phyloP scores from a whole-genome alignment of 352 stramenopile genomes.

The Globisporangium barbulae region DNA sequence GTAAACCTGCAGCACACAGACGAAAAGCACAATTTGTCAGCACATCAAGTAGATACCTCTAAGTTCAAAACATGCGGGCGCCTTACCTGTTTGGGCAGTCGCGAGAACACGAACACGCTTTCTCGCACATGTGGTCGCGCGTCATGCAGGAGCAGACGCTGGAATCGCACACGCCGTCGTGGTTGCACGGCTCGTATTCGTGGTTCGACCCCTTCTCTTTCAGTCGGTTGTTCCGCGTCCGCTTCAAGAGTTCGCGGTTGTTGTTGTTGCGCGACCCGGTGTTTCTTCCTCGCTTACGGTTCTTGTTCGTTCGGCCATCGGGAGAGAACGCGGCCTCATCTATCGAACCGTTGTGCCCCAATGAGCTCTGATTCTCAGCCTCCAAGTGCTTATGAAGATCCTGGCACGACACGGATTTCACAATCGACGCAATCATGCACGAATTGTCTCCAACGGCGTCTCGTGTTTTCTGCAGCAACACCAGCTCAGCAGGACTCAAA shows the following conservation, averaged over 20 bases:
- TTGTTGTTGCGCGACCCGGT: constrained; percentile 30
- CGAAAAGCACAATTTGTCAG: neutral
- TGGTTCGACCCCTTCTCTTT: constrained; percentile 62
- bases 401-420: constrained; percentile 53
- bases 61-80: neutral
- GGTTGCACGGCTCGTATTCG: constrained; percentile 79
- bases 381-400: constrained; percentile 53
- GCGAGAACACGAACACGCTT: constrained; percentile 77
- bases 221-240: constrained; percentile 56
- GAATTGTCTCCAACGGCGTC: constrained; percentile 57
- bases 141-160: constrained; percentile 68
- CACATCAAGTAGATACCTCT: neutral
- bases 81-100: constrained; percentile 68
- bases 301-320: constrained; percentile 34
- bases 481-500: constrained; percentile 38
- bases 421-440: constrained; percentile 59
- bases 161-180: constrained; percentile 59
- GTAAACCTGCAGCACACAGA: constrained; percentile 29
- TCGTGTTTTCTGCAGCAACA: constrained; percentile 55
- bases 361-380: constrained; percentile 30
- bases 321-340: constrained; percentile 31
- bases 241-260: constrained; percentile 61
- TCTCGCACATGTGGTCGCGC: constrained; percentile 77
- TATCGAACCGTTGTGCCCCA: neutral
- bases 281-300: constrained; percentile 38